These are phyloP conservation scores for Ehretia macrophylla DNA, from an alignment of 257 asterid species.

Conservation along the genomic window DNA sequence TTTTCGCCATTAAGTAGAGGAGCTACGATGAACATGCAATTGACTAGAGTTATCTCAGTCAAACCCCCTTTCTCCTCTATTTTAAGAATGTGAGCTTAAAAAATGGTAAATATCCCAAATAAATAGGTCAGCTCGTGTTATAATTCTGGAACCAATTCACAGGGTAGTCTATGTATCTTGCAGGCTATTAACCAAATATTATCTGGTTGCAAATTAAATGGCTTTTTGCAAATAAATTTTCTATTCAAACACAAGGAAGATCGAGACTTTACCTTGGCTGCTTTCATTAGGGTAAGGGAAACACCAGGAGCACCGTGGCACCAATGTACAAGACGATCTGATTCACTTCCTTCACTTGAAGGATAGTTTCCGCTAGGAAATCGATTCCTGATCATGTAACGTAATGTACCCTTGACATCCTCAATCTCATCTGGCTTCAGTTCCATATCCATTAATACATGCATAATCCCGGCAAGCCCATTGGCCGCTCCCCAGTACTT, in stretches of 20 bases:
- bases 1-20: background rate
- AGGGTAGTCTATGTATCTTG: too few relatives aligned
- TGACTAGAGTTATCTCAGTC: too few relatives aligned
- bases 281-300: constrained; percentile 62
- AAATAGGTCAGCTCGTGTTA: too few relatives aligned
- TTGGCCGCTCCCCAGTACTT: constrained; percentile 90
- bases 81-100: too few relatives aligned
- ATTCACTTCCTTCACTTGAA: constrained; percentile 47
- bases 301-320: constrained; percentile 86
- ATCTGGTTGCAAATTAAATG: too few relatives aligned
- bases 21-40: too few relatives aligned
- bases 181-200: too few relatives aligned
- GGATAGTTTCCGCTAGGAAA: constrained; percentile 70
- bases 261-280: constrained; percentile 52
- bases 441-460: constrained; percentile 50
- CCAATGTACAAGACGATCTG: constrained; percentile 71
- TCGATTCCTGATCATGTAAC: constrained; percentile 53
- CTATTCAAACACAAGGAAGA: background rate
- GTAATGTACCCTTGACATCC: constrained; percentile 59
- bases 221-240: too few relatives aligned
- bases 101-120: too few relatives aligned
- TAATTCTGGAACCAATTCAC: too few relatives aligned
- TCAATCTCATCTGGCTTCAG: constrained; percentile 48
- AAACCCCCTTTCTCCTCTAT: too few relatives aligned
- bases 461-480: constrained; percentile 74